phyloP scores from a whole-genome alignment of 2,329 filamentous ascomycete species.

The Proliferodiscus dingleyae region DNA sequence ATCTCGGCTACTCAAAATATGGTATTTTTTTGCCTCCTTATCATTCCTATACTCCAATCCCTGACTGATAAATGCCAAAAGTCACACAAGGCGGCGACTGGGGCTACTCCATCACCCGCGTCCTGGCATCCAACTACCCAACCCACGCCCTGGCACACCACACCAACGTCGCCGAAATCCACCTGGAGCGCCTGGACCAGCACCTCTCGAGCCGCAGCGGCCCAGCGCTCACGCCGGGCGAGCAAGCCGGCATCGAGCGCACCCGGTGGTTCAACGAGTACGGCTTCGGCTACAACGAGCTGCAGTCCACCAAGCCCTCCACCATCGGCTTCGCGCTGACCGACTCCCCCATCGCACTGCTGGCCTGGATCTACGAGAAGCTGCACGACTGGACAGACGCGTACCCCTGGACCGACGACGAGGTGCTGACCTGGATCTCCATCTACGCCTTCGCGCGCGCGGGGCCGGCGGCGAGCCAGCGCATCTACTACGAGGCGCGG shows the following conservation, averaged over 20 bases:
- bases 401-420: conserved; percentile 72
- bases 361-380: conserved; percentile 81
- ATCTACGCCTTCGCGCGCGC: conserved; percentile 69
- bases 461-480: conserved; percentile 59
- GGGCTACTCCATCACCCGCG: conserved; percentile 62
- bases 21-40: conserved; percentile 7
- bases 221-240: conserved; percentile 3
- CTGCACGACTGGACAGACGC: conserved; percentile 69
- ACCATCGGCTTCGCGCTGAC: conserved; percentile 65
- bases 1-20: conserved; percentile 60
- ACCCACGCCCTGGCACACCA: conserved; percentile 48
- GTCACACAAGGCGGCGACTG: conserved; percentile 64
- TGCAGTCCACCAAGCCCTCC: conserved; percentile 61
- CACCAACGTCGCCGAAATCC: conserved; percentile 14
- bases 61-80: conserved; percentile 1
- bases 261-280: conserved; percentile 15
- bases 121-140: conserved; percentile 55
- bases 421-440: conserved; percentile 69
- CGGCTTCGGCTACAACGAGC: conserved; percentile 20
- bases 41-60: conserved; percentile 37
- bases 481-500: conserved; percentile 67
- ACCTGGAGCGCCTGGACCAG: not conserved
- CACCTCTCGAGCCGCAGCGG: conserved; percentile 5
- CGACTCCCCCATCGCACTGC: conserved; percentile 64
- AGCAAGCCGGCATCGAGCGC: conserved; percentile 14